Percentiles rank a stretch among this genome's conserved stretches.
Evolutionary conservation across 257 asterid genomes (phyloP).

Genomic region (Solanum virginianum): DNA sequence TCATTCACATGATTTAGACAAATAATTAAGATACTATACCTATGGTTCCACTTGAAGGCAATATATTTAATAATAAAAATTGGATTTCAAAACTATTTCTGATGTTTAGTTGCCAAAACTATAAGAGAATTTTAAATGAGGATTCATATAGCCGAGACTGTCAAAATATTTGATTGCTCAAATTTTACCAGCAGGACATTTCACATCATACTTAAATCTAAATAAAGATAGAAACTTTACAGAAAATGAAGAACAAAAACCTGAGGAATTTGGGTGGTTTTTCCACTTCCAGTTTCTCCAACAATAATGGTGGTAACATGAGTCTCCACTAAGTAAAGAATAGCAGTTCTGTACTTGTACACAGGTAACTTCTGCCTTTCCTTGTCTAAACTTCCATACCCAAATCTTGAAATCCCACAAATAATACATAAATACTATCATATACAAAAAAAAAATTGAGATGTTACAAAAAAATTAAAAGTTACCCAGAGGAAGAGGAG

Average conservation of each 20-base stretch:
- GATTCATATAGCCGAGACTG: neutral
- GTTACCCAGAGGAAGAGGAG: conserved; percentile 76
- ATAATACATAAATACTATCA: neutral
- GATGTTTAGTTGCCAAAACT: neutral
- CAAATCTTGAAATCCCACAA: conserved; percentile 30
- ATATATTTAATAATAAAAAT: neutral
- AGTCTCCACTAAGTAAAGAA: conserved; percentile 72
- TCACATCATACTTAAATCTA: neutral
- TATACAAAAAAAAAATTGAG: neutral
- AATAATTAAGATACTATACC: neutral
- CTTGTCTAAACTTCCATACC: conserved; percentile 43
- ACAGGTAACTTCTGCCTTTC: conserved; percentile 81
- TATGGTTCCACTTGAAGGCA: neutral
- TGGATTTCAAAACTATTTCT: neutral
- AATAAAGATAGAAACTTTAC: neutral
- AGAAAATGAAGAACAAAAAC: conserved; percentile 10
- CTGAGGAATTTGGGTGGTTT: conserved; percentile 99
- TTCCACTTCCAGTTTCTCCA: conserved; percentile 96
- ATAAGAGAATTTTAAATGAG: neutral
- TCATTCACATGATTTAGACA: neutral
- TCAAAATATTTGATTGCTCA: neutral
- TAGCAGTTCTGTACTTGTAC: conserved; percentile 52
- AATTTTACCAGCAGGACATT: neutral
- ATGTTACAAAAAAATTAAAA: neutral
- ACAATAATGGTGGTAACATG: conserved; percentile 85